phyloP scores from a whole-genome alignment of 2,329 filamentous ascomycete genomes.

The Fusarium piperis region DNA sequence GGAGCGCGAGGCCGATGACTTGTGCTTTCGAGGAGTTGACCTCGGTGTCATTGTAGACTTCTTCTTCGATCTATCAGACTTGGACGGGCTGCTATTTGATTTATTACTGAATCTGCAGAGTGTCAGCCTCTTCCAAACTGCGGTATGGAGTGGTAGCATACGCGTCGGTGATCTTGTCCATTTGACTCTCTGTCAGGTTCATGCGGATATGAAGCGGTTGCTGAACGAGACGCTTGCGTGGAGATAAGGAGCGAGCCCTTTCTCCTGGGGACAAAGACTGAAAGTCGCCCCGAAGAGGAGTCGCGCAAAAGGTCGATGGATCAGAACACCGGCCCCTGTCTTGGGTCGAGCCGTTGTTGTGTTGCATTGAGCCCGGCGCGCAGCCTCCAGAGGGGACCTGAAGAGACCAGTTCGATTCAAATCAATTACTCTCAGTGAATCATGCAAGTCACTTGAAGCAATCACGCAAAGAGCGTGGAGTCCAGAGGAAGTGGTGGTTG shows the following conservation, averaged over 20 bases:
- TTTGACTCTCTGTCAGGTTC: conserved; percentile 59
- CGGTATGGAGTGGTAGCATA: conserved; percentile 39
- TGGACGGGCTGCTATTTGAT: conserved; percentile 40
- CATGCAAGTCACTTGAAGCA: not conserved
- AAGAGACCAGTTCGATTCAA: not conserved
- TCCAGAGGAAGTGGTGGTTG: not conserved
- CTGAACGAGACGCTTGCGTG: conserved; percentile 45
- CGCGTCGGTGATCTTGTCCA: conserved; percentile 59
- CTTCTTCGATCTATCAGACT: conserved; percentile 27
- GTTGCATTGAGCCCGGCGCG: conserved; percentile 29
- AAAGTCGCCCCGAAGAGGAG: conserved; percentile 50
- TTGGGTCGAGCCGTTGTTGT: conserved; percentile 14
- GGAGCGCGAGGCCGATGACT: conserved; percentile 1
- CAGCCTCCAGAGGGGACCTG: conserved; percentile 7
- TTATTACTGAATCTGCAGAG: conserved; percentile 47
- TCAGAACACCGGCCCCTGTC: conserved; percentile 37
- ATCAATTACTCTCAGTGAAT: not conserved
- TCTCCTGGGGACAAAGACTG: conserved; percentile 46
- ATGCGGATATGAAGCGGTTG: conserved; percentile 58
- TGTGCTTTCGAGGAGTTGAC: conserved; percentile 32
- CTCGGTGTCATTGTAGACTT: conserved; percentile 29
- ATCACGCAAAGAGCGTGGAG: not conserved
- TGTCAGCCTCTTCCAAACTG: conserved; percentile 8
- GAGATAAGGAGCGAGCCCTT: conserved; percentile 50
- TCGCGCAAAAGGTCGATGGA: conserved; percentile 36